Evolutionary conservation across 1,284 basidiomycete species (phyloP), one percentile per base, ranked within the genome.

Genomic region (Pholiota adiposa): DNA sequence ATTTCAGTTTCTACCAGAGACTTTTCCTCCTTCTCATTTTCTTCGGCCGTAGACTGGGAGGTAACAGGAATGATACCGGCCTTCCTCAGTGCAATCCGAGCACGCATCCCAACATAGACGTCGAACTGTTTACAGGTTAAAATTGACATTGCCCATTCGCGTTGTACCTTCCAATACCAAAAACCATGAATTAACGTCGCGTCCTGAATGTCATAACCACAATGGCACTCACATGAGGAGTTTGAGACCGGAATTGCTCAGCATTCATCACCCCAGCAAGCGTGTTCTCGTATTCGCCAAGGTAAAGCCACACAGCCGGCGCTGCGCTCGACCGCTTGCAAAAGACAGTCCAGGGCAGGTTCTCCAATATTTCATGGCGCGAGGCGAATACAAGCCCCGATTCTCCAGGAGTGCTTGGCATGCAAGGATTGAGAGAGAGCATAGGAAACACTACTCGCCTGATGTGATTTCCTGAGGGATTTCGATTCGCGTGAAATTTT

Each of bases 301-400:
- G 62, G 49, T 73, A 73, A 12, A 60, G 41, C 69, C 69, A 72
- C 9, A 62, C 51, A 7, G 66, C 62, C 1, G 54, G 51, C 1
- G 48, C 33, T 3, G 40, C 38, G 1, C 56, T 56, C 31, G 48
- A 21, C 9, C 55, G 44, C 52, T 66, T 64, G 18, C 65, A 58
- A 41, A 70, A 68, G 9, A 72, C 46, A 7, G 66, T 63, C 68
- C 69, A 72, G 6, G 63, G 60, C 1, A 51, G 46, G 21, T 65
- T 51, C 3, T 63, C 6, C 25, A 68, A 40, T 25, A 71, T 63
- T 48, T 70, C 69, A 31, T 66, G 67, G 14, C 70, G 62, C 2
- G 63, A 68, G 4, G 69, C 66, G 40, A 70, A 69, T 8, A 73
- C 56, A 2, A 72, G 43, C 8, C 72, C 70, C 0, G 67, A 63